Percentiles rank a stretch among this genome's conserved stretches.
Evolutionary conservation across 2,329 filamentous ascomycete species (phyloP).

Genomic region (Phialemoniopsis sp.): DNA sequence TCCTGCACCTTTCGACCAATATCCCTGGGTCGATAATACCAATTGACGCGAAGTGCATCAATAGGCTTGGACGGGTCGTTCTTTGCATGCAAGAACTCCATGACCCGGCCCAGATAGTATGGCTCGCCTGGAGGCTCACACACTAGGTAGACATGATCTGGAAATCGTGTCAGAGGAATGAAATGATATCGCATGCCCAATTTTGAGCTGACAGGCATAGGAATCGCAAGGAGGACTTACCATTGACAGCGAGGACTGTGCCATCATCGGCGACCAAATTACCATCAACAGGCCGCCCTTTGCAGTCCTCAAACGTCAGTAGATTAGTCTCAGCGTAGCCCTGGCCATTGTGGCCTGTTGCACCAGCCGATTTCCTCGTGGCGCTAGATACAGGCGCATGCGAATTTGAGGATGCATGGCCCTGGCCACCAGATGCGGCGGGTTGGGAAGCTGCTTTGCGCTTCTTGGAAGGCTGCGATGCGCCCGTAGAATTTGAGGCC

Average conservation of each 20-base stretch:
- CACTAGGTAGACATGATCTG: slow-evolving; percentile 86
- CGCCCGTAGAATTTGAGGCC: slow-evolving; percentile 24
- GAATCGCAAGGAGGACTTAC: slow-evolving; percentile 47
- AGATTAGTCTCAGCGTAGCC: slow-evolving; percentile 71
- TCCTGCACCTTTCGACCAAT: slow-evolving; percentile 90
- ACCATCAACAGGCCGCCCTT: slow-evolving; percentile 66
- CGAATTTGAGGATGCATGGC: slow-evolving; percentile 14
- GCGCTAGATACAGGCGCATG: slow-evolving; percentile 1
- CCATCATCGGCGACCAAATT: slow-evolving; percentile 88
- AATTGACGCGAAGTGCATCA: slow-evolving; percentile 89
- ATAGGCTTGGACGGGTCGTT: slow-evolving; percentile 71
- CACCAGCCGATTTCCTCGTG: slow-evolving; percentile 16
- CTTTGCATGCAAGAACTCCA: slow-evolving; percentile 89
- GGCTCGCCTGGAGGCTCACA: slow-evolving; percentile 97
- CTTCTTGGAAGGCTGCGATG: slow-evolving; percentile 67
- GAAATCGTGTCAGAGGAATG: neutral
- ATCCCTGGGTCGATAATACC: slow-evolving; percentile 96
- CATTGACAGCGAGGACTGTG: slow-evolving; percentile 76
- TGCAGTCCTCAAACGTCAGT: slow-evolving; percentile 77
- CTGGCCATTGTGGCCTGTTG: slow-evolving; percentile 11
- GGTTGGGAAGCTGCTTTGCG: slow-evolving; percentile 66
- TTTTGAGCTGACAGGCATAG: neutral
- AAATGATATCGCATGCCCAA: neutral
- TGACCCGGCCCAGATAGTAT: slow-evolving; percentile 95
- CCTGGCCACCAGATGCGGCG: slow-evolving; percentile 6